phyloP scores from a whole-genome alignment of 75 land plant genomes.

The Ceratopteris richardii region DNA sequence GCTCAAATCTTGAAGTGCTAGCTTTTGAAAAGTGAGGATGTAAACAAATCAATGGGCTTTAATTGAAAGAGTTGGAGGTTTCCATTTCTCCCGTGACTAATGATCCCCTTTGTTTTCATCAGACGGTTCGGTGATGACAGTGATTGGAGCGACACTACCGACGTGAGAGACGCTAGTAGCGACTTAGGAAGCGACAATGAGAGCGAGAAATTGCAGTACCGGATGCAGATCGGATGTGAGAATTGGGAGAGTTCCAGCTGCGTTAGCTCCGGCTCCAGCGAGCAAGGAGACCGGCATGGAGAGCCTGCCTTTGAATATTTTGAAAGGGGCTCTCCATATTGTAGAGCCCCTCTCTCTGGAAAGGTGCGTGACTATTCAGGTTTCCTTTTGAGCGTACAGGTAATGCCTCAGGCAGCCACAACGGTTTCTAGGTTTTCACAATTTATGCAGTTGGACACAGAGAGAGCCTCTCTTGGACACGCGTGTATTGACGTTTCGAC shows the following conservation, averaged over 20 bases:
- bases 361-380: conserved; percentile 7
- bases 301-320: conserved; percentile 14
- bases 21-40: neutral
- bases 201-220: conserved; percentile 8
- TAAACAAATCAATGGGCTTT: no score
- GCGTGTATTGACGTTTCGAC: neutral
- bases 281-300: conserved; percentile 5
- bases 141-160: conserved; percentile 3
- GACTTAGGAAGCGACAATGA: conserved; percentile 39
- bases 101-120: no score
- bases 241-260: neutral
- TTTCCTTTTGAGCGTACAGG: neutral
- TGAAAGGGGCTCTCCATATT: conserved; percentile 14
- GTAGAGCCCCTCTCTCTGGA: conserved; percentile 20
- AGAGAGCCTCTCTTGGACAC: neutral
- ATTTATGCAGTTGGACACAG: no score
- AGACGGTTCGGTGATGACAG: conserved; percentile 1
- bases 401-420: no score
- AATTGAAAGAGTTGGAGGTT: no score
- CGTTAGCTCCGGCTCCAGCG: neutral
- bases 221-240: conserved; percentile 3
- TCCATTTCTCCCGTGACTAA: no score
- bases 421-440: no score
- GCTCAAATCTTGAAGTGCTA: neutral
- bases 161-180: conserved; percentile 24